These are phyloP conservation scores for Capsicum chinense DNA, from an alignment of 257 asterid species.

Conservation along the genomic window DNA sequence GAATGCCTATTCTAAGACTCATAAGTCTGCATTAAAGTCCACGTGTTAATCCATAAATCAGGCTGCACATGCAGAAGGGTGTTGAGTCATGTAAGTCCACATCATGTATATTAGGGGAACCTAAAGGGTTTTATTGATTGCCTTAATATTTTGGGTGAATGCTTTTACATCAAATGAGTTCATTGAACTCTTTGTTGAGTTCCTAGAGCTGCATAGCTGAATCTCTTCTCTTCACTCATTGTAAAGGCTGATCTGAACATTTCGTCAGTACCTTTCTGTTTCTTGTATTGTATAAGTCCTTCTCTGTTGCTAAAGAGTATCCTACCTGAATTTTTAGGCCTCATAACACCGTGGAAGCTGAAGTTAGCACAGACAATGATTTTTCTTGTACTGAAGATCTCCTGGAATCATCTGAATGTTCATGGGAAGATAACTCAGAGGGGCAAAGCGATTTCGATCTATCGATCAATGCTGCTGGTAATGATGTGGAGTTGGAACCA, in stretches of 20 bases:
- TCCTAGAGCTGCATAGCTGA: neutral
- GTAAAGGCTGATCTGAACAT: neutral
- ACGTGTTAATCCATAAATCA: neutral
- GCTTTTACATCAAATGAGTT: neutral
- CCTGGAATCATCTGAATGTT: constrained; percentile 66
- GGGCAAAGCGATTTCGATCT: constrained; percentile 60
- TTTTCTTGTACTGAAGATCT: constrained; percentile 58
- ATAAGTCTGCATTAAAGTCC: neutral
- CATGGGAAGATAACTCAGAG: constrained; percentile 61
- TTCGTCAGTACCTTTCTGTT: constrained; percentile 11
- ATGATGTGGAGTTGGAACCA: constrained; percentile 39
- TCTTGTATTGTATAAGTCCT: neutral
- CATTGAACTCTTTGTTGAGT: constrained; percentile 19
- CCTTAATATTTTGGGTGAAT: neutral
- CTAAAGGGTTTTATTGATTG: neutral
- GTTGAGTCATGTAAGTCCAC: neutral
- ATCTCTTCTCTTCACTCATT: constrained; percentile 7
- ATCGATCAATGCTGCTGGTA: constrained; percentile 32
- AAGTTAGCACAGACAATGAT: constrained; percentile 54
- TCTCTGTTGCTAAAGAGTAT: constrained; percentile 31
- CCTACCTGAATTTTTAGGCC: constrained; percentile 50
- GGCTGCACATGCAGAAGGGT: neutral
- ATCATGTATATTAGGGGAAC: constrained; percentile 15
- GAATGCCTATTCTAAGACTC: neutral
- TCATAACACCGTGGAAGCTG: constrained; percentile 43